These are phyloP conservation scores for Cochliopodium minus DNA, from an alignment of 208 protist genomes.

Conservation along the genomic window DNA sequence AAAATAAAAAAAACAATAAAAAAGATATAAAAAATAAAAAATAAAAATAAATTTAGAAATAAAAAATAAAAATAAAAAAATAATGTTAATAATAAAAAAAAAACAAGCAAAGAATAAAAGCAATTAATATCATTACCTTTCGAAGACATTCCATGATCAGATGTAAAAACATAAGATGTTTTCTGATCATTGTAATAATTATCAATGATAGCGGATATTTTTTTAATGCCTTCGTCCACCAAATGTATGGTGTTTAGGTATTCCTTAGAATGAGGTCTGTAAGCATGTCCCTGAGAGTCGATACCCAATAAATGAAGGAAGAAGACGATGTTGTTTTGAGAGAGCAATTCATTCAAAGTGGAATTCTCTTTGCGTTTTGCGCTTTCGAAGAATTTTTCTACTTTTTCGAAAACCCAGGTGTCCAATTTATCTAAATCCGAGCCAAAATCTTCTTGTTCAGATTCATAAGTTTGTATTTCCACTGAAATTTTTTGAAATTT, in stretches of 20 bases:
- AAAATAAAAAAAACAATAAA: too few species aligned
- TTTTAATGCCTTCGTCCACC: neutral
- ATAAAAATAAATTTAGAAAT: too few species aligned
- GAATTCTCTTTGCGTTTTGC: neutral
- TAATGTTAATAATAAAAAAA: too few species aligned
- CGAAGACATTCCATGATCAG: conserved; percentile 3
- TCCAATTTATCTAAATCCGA: conserved; percentile 29
- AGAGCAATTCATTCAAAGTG: neutral
- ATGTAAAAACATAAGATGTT: conserved; percentile 5
- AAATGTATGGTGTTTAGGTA: neutral
- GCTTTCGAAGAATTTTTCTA: conserved; percentile 26
- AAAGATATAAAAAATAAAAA: too few species aligned
- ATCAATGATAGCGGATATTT: neutral
- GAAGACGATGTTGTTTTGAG: conserved; percentile 21
- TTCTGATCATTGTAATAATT: neutral
- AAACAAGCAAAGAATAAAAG: too few species aligned
- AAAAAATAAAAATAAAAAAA: too few species aligned
- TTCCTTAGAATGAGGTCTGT: neutral
- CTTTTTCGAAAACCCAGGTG: conserved; percentile 39
- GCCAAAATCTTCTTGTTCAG: conserved; percentile 39
- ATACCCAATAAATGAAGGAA: conserved; percentile 51
- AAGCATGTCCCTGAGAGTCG: conserved; percentile 41
- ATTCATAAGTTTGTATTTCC: conserved; percentile 18
- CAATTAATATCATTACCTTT: too few species aligned
- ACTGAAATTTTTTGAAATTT: too few species aligned